Conservation (phyloP, 1,284 basidiomycete species). For the Cryptococcus sp. region DNA sequence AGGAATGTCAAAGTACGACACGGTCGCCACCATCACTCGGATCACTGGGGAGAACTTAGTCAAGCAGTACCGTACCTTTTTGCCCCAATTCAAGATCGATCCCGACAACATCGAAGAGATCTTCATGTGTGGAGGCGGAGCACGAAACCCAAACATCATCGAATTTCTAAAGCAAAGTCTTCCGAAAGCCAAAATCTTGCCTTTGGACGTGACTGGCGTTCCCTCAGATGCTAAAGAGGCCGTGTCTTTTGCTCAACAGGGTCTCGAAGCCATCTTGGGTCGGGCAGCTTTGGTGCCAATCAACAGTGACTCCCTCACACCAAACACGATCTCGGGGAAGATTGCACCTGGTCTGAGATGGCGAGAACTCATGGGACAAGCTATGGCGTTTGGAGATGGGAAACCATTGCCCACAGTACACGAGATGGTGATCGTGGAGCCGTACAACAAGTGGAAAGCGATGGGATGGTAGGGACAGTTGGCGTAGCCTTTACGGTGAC, state of each 20-base stretch:
- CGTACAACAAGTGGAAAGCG: constrained; percentile 3
- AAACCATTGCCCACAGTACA: constrained; percentile 2
- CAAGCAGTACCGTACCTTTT: constrained; percentile 8
- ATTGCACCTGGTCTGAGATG: constrained; percentile 4
- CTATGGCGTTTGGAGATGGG: constrained; percentile 3
- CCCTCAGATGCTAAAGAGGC: constrained; percentile 15
- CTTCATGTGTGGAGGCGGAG: constrained; percentile 12
- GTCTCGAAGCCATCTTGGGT: constrained; percentile 4
- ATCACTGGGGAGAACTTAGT: constrained; percentile 9
- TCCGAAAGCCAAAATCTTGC: constrained; percentile 2
- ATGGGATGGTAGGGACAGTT: constrained; percentile 1
- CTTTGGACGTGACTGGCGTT: constrained; percentile 4
- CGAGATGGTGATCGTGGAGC: constrained; percentile 2
- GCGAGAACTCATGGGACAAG: constrained; percentile 5
- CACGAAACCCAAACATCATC: constrained; percentile 9
- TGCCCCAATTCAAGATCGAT: constrained; percentile 2
- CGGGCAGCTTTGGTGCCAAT: constrained; percentile 4
- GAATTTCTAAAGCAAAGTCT: background rate
- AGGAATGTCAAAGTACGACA: constrained; percentile 2
- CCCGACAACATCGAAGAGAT: constrained; percentile 8
- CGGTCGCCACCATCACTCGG: constrained; percentile 14
- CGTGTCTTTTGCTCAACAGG: constrained; percentile 10
- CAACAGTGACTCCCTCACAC: constrained; percentile 6
- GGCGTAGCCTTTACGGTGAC: too few species aligned
- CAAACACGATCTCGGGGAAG: constrained; percentile 7